phyloP scores from a whole-genome alignment of 2,329 filamentous ascomycete genomes.

The Pleomassaria siparia region DNA sequence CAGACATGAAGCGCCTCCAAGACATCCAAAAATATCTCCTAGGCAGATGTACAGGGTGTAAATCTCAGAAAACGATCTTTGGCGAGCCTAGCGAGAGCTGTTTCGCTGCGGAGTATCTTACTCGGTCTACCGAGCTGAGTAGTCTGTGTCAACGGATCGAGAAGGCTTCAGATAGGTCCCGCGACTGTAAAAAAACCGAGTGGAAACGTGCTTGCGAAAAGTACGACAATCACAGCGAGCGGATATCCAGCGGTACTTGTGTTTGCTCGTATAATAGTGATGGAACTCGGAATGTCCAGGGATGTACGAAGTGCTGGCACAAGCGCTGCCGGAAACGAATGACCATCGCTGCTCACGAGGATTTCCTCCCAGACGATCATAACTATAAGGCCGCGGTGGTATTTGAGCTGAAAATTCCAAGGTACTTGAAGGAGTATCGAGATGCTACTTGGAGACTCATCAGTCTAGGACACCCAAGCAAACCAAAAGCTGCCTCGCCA shows the following conservation, averaged over 20 bases:
- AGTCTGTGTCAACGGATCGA: conserved; percentile 37
- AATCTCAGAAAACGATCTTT: conserved; percentile 47
- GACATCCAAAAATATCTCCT: conserved; percentile 53
- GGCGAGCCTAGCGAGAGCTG: conserved; percentile 42
- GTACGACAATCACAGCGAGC: conserved; percentile 42
- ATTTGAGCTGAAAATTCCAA: conserved; percentile 54
- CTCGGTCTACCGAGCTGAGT: conserved; percentile 21
- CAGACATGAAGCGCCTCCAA: conserved; percentile 54
- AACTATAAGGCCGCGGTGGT: conserved; percentile 44
- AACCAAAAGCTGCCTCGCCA: conserved; percentile 5
- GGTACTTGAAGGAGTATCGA: conserved; percentile 50
- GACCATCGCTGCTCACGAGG: conserved; percentile 51
- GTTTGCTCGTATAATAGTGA: conserved; percentile 13
- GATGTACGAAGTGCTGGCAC: conserved; percentile 50
- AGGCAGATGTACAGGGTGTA: conserved; percentile 30
- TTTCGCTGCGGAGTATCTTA: conserved; percentile 51
- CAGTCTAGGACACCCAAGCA: conserved; percentile 32
- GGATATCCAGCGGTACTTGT: conserved; percentile 39
- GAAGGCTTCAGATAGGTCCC: conserved; percentile 22
- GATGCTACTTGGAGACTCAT: conserved; percentile 54
- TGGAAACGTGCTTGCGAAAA: conserved; percentile 32
- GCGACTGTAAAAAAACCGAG: conserved; percentile 41
- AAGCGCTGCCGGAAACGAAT: conserved; percentile 39
- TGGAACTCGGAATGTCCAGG: conserved; percentile 12
- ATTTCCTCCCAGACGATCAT: conserved; percentile 46